A percentile compares a stretch with the other conserved stretches of the same genome.
Evolutionary conservation across 495 filamentous ascomycete genomes (phyloP).

Genomic region (Cenococcum geophilum): DNA sequence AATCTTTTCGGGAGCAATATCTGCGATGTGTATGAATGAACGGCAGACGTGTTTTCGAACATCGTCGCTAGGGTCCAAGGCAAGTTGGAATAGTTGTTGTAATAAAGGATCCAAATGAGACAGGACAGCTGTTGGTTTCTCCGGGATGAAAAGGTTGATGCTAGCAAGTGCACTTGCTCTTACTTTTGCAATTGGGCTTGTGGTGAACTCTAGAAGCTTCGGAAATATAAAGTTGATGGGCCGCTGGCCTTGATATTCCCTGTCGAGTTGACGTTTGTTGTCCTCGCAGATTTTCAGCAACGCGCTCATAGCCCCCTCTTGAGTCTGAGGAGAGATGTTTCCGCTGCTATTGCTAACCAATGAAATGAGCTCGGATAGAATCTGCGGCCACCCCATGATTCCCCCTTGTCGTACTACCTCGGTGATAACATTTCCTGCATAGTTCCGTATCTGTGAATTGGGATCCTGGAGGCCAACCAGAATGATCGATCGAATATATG

Average conservation of each 20-base stretch:
- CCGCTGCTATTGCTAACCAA: slow-evolving; percentile 68
- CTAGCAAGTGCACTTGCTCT: slow-evolving; percentile 69
- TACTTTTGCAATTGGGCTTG: slow-evolving; percentile 64
- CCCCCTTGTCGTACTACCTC: slow-evolving; percentile 82
- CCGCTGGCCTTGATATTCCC: slow-evolving; percentile 76
- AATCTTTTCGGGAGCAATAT: slow-evolving; percentile 83
- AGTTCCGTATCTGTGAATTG: slow-evolving; percentile 74
- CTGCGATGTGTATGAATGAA: slow-evolving; percentile 85
- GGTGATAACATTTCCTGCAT: slow-evolving; percentile 91
- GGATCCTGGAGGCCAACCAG: slow-evolving; percentile 73
- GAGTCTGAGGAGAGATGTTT: slow-evolving; percentile 58
- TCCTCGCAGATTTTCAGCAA: slow-evolving; percentile 95
- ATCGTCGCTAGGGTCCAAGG: slow-evolving; percentile 65
- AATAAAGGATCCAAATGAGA: slow-evolving; percentile 72
- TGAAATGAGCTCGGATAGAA: slow-evolving; percentile 71
- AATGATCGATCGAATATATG: slow-evolving; percentile 71
- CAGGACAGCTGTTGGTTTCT: slow-evolving; percentile 70
- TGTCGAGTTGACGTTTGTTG: slow-evolving; percentile 78
- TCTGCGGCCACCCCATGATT: slow-evolving; percentile 83
- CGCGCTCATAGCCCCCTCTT: slow-evolving; percentile 91
- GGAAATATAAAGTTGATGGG: slow-evolving; percentile 86
- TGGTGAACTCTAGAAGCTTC: slow-evolving; percentile 80
- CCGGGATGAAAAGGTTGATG: slow-evolving; percentile 86
- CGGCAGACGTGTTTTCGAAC: slow-evolving; percentile 89
- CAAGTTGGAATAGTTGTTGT: slow-evolving; percentile 71